phyloP scores from a whole-genome alignment of 2,329 filamentous ascomycete genomes.

The Chaetomium olivaceum region DNA sequence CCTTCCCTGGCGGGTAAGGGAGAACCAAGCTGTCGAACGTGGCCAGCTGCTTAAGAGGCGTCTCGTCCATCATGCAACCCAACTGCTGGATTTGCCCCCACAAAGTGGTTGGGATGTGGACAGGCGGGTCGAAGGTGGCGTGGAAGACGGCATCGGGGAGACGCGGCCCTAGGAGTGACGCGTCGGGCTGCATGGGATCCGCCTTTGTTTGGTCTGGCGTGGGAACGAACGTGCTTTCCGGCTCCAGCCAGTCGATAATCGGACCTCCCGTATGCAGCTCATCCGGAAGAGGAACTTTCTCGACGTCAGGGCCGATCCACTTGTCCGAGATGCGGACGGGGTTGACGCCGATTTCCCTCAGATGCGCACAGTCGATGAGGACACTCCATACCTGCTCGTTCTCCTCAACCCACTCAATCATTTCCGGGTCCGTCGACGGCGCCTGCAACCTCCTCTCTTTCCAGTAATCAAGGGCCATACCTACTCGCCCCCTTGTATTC shows the following conservation, averaged over 20 bases:
- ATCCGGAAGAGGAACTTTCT: conserved; percentile 54
- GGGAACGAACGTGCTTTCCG: conserved; percentile 61
- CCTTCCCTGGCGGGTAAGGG: conserved; percentile 50
- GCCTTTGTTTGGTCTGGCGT: conserved; percentile 26
- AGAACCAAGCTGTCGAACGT: conserved; percentile 62
- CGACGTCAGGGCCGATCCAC: conserved; percentile 71
- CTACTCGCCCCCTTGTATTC: conserved; percentile 67
- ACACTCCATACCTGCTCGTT: conserved; percentile 64
- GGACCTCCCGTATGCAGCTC: conserved; percentile 43
- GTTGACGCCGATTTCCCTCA: conserved; percentile 49
- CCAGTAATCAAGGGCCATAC: conserved; percentile 78
- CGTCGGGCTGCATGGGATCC: conserved; percentile 31
- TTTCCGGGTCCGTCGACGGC: conserved; percentile 38
- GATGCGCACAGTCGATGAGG: conserved; percentile 62
- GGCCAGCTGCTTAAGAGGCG: conserved; percentile 35
- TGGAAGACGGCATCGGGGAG: conserved; percentile 73
- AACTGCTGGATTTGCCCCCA: conserved; percentile 63
- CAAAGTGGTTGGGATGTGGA: conserved; percentile 66
- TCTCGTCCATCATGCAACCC: conserved; percentile 52
- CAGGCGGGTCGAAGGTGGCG: conserved; percentile 71
- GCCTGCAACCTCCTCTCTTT: conserved; percentile 58
- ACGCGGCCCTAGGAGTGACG: conserved; percentile 48
- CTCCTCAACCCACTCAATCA: conserved; percentile 43
- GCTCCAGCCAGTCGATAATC: conserved; percentile 71
- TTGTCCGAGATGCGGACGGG: conserved; percentile 70